Evolutionary conservation across 2,329 filamentous ascomycete species (phyloP), one percentile per base, ranked within the genome.

Genomic region (Penicillium sp.): DNA sequence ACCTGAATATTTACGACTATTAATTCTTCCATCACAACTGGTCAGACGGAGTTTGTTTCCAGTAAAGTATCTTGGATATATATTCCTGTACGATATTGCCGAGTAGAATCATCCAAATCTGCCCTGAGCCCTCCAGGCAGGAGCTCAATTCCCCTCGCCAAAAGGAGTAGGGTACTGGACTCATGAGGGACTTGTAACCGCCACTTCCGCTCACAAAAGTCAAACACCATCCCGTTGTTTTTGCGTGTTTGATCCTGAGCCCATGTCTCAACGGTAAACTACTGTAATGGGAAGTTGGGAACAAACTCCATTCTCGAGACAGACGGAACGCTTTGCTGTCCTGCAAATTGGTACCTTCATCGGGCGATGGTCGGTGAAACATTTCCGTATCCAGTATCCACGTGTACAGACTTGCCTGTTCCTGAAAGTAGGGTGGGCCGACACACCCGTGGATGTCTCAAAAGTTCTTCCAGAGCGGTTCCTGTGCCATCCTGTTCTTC

Each of bases 1-100:
- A 63, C 12, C 17, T 59, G 17, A 57, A 63, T n/a, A 59, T 63
- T 38, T 63, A 63, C 39, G 47, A 55, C 22, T 56, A 34, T 49
- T 63, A 55, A 58, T 53, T 11, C 11, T 20, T 50, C 22, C 22
- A 20, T 31, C 31, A 15, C 3, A 12, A 31, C 11, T n/a, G 4
- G 22, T 14, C 17, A 10, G 5, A 28, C 14, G 14, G 8, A n/a
- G 8, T 42, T 17, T 15, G 14, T 4, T 39, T n/a, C 28, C 43
- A 47, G 28, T 8, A n/a, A 17, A 11, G 6, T 17, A 2, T 22
- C 11, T 25, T 5, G 20, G 14, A 15, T 8, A 47, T 5, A 4
- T 31, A 31, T n/a, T 31, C 12, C 22, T 52, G 20, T 39, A 38
- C 20, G 25, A 47, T 47, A n/a, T 10, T 28, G 28, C 12, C 8